phyloP scores from a whole-genome alignment of 1,284 basidiomycete genomes.

The Moesziomyces parantarcticus region DNA sequence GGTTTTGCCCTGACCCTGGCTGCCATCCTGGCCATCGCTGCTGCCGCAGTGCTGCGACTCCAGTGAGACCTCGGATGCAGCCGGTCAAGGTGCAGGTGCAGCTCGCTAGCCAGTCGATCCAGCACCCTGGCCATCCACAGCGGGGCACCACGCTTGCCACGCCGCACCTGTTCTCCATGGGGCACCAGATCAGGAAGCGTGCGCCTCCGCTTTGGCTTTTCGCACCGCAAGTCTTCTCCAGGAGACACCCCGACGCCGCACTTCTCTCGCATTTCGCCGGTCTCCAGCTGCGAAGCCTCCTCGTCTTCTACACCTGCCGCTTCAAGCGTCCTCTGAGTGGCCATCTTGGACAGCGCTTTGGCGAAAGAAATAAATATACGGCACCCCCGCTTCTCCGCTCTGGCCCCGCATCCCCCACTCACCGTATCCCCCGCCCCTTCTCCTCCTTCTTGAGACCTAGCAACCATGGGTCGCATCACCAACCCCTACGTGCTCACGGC shows the following conservation, averaged over 20 bases:
- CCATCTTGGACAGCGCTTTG: too few relatives aligned
- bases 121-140: background rate
- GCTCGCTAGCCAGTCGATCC: background rate
- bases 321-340: too few relatives aligned
- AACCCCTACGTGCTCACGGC: slow-evolving; percentile 45
- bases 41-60: background rate
- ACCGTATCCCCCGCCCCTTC: background rate
- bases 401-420: background rate
- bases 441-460: background rate
- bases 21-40: background rate
- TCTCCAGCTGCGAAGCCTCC: background rate
- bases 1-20: slow-evolving; percentile 7
- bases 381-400: background rate
- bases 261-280: background rate
- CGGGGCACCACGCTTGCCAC: slow-evolving; percentile 1
- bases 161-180: slow-evolving; percentile 1
- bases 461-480: slow-evolving; percentile 36
- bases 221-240: background rate
- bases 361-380: slow-evolving; percentile 9
- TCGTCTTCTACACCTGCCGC: too few relatives aligned
- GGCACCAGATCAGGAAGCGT: slow-evolving; percentile 6
- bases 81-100: background rate
- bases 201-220: background rate
- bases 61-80: background rate
- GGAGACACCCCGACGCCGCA: background rate